A percentile compares a stretch with the other conserved stretches of the same genome.
These are phyloP conservation scores for Colletotrichum noveboracense DNA, from an alignment of 2,329 filamentous ascomycete genomes.

Conservation along the genomic window DNA sequence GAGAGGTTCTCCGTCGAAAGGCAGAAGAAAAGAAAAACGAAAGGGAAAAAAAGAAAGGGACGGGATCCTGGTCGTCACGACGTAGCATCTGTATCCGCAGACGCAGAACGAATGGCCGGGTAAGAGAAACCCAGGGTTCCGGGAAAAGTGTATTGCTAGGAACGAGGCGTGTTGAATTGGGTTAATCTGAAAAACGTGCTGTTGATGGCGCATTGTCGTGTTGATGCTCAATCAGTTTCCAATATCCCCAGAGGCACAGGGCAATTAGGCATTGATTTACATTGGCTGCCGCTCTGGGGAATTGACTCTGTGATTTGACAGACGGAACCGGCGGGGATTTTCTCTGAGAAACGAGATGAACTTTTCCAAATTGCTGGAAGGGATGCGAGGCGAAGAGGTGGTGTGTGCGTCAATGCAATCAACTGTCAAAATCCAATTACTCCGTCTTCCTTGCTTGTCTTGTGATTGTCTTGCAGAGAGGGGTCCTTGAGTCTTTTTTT, in stretches of 20 bases:
- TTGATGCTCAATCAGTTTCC: not conserved
- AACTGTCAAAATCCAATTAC: not conserved
- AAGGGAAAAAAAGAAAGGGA: not conserved
- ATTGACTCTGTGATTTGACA: not conserved
- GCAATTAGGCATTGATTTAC: conserved; percentile 15
- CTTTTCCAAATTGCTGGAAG: not conserved
- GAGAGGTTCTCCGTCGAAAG: not conserved
- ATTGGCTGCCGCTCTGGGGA: not conserved
- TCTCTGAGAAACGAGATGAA: conserved; percentile 6
- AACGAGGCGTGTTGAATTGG: not conserved
- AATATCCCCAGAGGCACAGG: not conserved
- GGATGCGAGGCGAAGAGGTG: not conserved
- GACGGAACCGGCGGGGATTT: not conserved
- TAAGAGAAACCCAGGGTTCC: not conserved
- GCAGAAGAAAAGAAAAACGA: not conserved
- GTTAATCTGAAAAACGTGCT: not conserved
- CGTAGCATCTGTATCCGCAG: not conserved
- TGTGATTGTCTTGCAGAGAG: not conserved
- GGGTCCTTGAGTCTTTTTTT: not conserved
- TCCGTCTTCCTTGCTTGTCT: not conserved
- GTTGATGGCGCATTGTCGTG: not conserved
- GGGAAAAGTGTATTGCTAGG: not conserved
- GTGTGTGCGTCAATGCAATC: not conserved
- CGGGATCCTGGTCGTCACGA: not conserved
- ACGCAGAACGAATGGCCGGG: not conserved